These are phyloP conservation scores for Umbelopsis ramanniana DNA, from an alignment of 192 early-diverging fungal species.

Conservation along the genomic window DNA sequence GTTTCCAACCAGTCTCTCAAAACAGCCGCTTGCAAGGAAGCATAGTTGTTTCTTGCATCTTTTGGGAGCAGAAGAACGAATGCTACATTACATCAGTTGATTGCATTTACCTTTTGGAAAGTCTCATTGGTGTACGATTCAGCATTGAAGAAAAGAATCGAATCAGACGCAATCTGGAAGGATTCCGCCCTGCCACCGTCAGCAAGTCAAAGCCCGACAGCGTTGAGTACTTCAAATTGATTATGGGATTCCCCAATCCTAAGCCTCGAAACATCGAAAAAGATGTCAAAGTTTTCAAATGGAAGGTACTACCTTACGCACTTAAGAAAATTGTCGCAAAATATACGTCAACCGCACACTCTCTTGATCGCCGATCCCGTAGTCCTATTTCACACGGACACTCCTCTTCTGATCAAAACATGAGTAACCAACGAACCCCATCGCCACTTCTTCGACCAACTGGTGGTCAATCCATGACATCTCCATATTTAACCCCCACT, in stretches of 20 bases:
- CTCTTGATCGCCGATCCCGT: conserved; percentile 10
- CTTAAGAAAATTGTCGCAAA: conserved; percentile 81
- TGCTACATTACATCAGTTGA: conserved; percentile 81
- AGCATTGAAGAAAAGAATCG: conserved; percentile 84
- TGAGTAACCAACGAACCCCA: not conserved
- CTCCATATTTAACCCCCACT: conserved; percentile 7
- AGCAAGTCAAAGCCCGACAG: conserved; percentile 75
- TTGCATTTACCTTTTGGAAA: conserved; percentile 74
- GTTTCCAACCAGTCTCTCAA: conserved; percentile 67
- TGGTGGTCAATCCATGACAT: not conserved
- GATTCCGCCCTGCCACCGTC: conserved; percentile 75
- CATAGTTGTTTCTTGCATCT: conserved; percentile 80
- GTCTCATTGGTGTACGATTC: conserved; percentile 69
- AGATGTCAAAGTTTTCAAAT: conserved; percentile 84
- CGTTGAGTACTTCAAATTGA: conserved; percentile 73
- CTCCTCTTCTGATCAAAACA: not conserved
- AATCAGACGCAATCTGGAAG: conserved; percentile 83
- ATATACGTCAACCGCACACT: conserved; percentile 45
- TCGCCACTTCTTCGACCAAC: not conserved
- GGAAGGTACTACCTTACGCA: conserved; percentile 69
- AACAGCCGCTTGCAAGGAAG: conserved; percentile 65
- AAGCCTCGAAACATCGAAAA: conserved; percentile 89
- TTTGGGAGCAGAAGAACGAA: conserved; percentile 72
- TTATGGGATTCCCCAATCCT: conserved; percentile 81
- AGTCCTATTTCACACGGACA: conserved; percentile 11